Evolutionary conservation across 2,329 filamentous ascomycete species (phyloP).

Genomic region (Aureobasidium sp.): DNA sequence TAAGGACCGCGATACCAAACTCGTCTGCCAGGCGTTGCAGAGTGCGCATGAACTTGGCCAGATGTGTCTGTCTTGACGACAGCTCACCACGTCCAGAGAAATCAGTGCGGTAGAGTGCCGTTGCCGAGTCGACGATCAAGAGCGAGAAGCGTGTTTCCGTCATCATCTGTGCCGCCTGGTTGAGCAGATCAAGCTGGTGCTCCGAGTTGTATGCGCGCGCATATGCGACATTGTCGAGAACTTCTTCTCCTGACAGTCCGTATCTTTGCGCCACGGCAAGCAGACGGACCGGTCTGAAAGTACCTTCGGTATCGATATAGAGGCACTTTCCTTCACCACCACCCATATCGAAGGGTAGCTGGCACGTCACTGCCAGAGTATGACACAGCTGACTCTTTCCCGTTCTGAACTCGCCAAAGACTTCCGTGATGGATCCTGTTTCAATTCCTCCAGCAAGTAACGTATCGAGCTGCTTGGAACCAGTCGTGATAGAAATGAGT

Average conservation of each 20-base stretch:
- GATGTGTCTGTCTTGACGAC: conserved; percentile 81
- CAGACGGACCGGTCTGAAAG: conserved; percentile 82
- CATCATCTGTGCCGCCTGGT: conserved; percentile 98
- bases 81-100: conserved; percentile 95
- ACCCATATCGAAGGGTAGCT: conserved; percentile 97
- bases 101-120: conserved; percentile 89
- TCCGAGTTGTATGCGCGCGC: conserved; percentile 98
- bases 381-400: conserved; percentile 99
- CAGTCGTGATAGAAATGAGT: conserved; percentile 94
- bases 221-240: conserved; percentile 96
- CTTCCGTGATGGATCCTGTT: conserved; percentile 94
- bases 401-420: conserved; percentile 96
- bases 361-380: conserved; percentile 95
- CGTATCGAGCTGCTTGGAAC: conserved; percentile 94
- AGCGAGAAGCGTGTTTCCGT: conserved; percentile 96
- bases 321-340: conserved; percentile 97
- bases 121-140: conserved; percentile 91
- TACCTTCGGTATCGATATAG: conserved; percentile 97
- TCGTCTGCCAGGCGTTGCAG: conserved; percentile 67
- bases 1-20: conserved; percentile 96
- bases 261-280: conserved; percentile 90
- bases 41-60: conserved; percentile 82
- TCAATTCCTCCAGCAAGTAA: conserved; percentile 90
- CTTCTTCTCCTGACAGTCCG: conserved; percentile 90
- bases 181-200: conserved; percentile 88